Evolutionary conservation across 495 filamentous ascomycete species (phyloP).

Genomic region (Neurospora pannonica): DNA sequence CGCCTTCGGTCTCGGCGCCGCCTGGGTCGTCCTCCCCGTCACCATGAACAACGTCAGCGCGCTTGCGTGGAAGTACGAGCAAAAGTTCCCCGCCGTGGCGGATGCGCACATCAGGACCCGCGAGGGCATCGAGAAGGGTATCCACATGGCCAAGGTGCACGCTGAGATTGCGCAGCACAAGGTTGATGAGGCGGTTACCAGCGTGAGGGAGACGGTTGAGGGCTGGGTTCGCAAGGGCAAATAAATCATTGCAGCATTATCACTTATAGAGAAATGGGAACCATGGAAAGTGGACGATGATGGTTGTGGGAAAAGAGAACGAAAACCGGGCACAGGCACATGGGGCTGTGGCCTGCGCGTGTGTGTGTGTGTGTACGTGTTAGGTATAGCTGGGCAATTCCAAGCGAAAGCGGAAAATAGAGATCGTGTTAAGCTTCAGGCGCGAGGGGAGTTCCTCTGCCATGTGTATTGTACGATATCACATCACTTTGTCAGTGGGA

Average conservation of each 20-base stretch:
- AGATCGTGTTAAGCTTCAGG: not conserved
- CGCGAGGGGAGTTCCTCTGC: not conserved
- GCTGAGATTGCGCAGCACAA: constrained; percentile 56
- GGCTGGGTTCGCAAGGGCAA: constrained; percentile 84
- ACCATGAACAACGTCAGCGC: constrained; percentile 79
- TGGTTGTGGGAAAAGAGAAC: not conserved
- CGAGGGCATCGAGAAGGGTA: constrained; percentile 57
- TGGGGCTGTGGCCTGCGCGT: not conserved
- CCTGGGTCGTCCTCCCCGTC: constrained; percentile 63
- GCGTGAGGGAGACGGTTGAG: constrained; percentile 66
- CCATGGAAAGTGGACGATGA: not conserved
- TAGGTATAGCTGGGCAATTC: not conserved
- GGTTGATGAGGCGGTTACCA: constrained; percentile 68
- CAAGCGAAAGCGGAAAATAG: not conserved
- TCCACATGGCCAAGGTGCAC: constrained; percentile 61
- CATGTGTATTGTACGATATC: not conserved
- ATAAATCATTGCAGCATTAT: constrained; percentile 22
- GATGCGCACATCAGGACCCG: constrained; percentile 63
- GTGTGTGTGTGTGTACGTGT: not conserved
- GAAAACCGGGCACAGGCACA: not conserved
- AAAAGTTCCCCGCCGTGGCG: constrained; percentile 68
- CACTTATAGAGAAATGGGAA: not conserved
- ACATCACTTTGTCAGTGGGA: not conserved
- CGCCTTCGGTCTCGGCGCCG: constrained; percentile 64
- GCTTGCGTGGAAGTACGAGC: constrained; percentile 81